Evolutionary conservation across 2,329 filamentous ascomycete genomes (phyloP).

Genomic region (Diaporthe batatas): DNA sequence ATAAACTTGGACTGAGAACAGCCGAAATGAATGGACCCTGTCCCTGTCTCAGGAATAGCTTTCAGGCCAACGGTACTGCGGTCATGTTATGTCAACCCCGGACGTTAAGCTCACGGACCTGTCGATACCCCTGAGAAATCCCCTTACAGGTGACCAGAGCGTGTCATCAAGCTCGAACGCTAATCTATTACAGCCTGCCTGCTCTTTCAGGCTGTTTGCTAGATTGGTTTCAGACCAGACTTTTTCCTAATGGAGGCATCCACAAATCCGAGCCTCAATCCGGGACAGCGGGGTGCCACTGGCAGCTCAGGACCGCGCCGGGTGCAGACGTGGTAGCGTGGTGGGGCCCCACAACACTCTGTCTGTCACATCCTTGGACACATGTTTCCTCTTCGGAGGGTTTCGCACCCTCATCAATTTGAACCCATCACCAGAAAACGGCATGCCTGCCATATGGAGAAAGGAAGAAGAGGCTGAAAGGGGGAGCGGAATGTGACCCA

Average conservation of each 20-base stretch:
- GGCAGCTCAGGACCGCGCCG: background rate
- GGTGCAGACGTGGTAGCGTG: conserved; percentile 7
- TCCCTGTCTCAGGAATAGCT: conserved; percentile 23
- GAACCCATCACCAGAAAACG: conserved; percentile 3
- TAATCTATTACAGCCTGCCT: conserved; percentile 14
- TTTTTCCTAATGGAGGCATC: conserved; percentile 8
- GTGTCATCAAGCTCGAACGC: conserved; percentile 15
- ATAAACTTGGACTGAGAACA: background rate
- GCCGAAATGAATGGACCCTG: conserved; percentile 1
- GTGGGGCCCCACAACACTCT: conserved; percentile 3
- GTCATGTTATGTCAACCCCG: conserved; percentile 5
- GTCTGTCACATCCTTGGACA: background rate
- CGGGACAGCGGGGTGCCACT: background rate
- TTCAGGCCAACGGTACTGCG: conserved; percentile 11
- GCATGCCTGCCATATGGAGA: conserved; percentile 18
- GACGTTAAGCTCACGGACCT: conserved; percentile 1
- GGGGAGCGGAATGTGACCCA: conserved; percentile 18
- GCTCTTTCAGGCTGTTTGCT: conserved; percentile 30
- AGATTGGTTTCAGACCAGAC: conserved; percentile 22
- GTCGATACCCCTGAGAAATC: background rate
- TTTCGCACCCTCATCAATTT: conserved; percentile 14
- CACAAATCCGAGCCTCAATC: conserved; percentile 12
- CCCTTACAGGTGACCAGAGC: conserved; percentile 1
- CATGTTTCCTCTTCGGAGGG: background rate
- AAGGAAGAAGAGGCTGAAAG: conserved; percentile 17